These are phyloP conservation scores for Rhododendron kiyosumense DNA, from an alignment of 148 eudicot genomes.

Conservation along the genomic window DNA sequence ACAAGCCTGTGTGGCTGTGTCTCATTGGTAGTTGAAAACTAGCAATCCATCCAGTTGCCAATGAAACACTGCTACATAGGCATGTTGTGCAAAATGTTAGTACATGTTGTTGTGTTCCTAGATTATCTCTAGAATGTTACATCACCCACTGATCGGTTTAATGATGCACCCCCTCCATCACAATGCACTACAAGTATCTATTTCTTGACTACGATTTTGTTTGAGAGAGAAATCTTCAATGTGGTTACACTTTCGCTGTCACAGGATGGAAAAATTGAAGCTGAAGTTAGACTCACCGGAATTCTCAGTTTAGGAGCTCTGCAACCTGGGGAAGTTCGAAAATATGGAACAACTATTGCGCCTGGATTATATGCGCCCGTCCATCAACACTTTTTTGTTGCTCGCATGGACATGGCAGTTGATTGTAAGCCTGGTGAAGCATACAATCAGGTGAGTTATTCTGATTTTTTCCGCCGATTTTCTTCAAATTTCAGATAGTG, in stretches of 20 bases:
- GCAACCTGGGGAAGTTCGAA: conserved; percentile 83
- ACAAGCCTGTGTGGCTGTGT: not conserved
- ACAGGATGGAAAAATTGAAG: conserved; percentile 98
- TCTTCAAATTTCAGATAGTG: not conserved
- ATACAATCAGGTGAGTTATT: conserved; percentile 70
- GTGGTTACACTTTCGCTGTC: not conserved
- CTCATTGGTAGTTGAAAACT: not conserved
- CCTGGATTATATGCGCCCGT: conserved; percentile 99
- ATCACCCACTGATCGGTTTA: not conserved
- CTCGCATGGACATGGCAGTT: conserved; percentile 99
- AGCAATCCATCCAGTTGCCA: not conserved
- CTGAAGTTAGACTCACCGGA: conserved; percentile 95
- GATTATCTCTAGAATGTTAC: not conserved
- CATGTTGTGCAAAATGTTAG: not conserved
- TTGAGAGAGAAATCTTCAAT: not conserved
- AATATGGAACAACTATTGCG: conserved; percentile 95
- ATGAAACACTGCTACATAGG: not conserved
- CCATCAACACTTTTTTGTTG: conserved; percentile 98
- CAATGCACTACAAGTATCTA: not conserved
- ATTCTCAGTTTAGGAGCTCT: conserved; percentile 95
- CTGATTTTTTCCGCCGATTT: not conserved
- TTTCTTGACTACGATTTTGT: not conserved
- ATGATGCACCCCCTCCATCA: not conserved
- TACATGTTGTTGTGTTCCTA: not conserved
- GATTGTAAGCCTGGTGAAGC: conserved; percentile 97